Percentiles rank a stretch among this genome's conserved stretches.
Evolutionary conservation across 2,329 filamentous ascomycete genomes (phyloP).

Genomic region (Penicillium sp.): DNA sequence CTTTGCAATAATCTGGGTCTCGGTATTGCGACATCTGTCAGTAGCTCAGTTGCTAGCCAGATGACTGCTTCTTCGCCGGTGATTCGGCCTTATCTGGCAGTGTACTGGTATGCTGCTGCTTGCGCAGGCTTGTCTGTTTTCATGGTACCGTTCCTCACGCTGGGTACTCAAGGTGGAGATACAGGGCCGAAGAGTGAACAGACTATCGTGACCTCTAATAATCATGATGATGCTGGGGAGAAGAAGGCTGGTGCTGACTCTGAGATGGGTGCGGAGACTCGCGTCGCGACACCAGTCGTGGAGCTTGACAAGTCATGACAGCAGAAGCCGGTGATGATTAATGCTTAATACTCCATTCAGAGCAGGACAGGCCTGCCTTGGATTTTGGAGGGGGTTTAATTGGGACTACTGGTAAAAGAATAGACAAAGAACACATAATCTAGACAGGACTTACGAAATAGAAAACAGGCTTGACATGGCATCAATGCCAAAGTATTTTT

Average conservation of each 20-base stretch:
- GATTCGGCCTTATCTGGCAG: conserved; percentile 35
- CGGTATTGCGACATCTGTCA: conserved; percentile 58
- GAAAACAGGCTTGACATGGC: neutral
- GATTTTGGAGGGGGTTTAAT: too few species aligned
- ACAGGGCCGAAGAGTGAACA: neutral
- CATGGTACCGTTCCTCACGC: conserved; percentile 36
- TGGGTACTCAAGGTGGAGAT: conserved; percentile 33
- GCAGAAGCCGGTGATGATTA: too few species aligned
- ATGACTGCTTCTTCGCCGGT: conserved; percentile 23
- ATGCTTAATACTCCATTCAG: too few species aligned
- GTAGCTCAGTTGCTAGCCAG: conserved; percentile 25
- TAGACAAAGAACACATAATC: too few species aligned
- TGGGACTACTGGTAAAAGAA: too few species aligned
- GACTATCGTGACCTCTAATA: neutral
- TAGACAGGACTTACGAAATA: neutral
- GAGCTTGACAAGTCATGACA: conserved; percentile 6
- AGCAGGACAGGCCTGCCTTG: too few species aligned
- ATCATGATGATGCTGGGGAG: neutral
- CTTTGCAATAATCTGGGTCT: conserved; percentile 63
- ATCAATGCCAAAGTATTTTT: neutral
- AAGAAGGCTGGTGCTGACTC: neutral
- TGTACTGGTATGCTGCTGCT: conserved; percentile 37
- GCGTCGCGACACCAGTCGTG: neutral
- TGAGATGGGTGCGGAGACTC: neutral
- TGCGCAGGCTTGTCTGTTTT: conserved; percentile 32